These are phyloP conservation scores for Cucumis hystrix DNA, from an alignment of 306 rosid species.

Conservation along the genomic window DNA sequence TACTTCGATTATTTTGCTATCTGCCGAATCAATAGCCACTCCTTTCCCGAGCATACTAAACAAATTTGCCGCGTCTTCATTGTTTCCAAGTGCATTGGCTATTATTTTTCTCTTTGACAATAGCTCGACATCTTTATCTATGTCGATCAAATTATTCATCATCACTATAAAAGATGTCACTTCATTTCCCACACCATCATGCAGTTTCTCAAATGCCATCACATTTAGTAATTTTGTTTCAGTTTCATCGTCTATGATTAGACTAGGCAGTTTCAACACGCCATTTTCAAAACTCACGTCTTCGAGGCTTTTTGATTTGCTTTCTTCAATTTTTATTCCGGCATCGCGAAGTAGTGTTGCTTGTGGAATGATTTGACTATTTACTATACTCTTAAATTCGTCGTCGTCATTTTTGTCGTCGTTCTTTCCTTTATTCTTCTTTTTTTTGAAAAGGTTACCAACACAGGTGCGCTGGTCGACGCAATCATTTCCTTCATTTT, in stretches of 20 bases:
- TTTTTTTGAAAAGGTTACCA: too few species aligned
- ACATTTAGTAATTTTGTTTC: slow-evolving; percentile 28
- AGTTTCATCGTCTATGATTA: slow-evolving; percentile 19
- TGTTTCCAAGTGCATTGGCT: slow-evolving; percentile 24
- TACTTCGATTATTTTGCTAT: neutral
- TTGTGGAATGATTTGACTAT: slow-evolving; percentile 9
- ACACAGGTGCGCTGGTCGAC: too few species aligned
- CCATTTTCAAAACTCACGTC: slow-evolving; percentile 17
- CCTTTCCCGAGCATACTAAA: slow-evolving; percentile 14
- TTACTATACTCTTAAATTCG: neutral
- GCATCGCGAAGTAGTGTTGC: slow-evolving; percentile 36
- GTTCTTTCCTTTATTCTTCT: too few species aligned
- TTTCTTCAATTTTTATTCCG: slow-evolving; percentile 21
- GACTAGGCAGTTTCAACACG: slow-evolving; percentile 12
- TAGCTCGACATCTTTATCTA: slow-evolving; percentile 20
- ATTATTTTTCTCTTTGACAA: slow-evolving; percentile 12
- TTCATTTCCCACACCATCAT: slow-evolving; percentile 24
- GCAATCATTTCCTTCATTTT: too few species aligned
- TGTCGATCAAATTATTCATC: slow-evolving; percentile 37
- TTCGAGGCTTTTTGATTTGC: slow-evolving; percentile 11
- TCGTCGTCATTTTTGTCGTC: accelerated
- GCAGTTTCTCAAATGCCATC: slow-evolving; percentile 37
- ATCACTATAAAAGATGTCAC: slow-evolving; percentile 25
- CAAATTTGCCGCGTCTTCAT: slow-evolving; percentile 11
- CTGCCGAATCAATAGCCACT: neutral